Evolutionary conservation across 495 filamentous ascomycete genomes (phyloP), one percentile per base, ranked within the genome.

Genomic region (Penicillium bovifimosum): DNA sequence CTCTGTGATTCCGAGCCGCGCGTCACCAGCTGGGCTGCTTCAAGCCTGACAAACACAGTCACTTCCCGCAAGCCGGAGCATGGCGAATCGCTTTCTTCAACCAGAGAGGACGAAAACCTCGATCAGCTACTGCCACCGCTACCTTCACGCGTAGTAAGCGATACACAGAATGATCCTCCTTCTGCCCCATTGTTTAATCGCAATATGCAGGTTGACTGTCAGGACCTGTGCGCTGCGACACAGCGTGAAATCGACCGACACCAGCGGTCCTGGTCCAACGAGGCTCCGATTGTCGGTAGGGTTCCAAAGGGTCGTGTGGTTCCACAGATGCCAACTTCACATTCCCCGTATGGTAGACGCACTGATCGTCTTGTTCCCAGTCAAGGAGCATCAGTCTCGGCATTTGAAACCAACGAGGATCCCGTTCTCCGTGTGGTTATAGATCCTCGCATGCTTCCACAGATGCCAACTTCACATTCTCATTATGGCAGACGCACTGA

Each of bases 21-120:
- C 13, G 78, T 90, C 34, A 90, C 86, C 11, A 92, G 88, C 62
- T 90, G 87, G 88, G 77, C 80, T 5, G 78, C 85, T 57, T 91
- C 81, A 2, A 81, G 76, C 0, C 67, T 62, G n/a, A 69, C 72
- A 50, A 77, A 78, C 46, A 80, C 78, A 5, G 65, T 75, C 18
- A 61, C 65, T 5, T 64, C 69, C 4, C 60, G 63, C 13, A 70
- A 54, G 9, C 41, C 59, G 29, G 61, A 62, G 59, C 80, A 81
- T 36, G 71, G 65, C 32, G 80, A 84, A 52, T 79, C 80, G 18
- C 69, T 88, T 20, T 84, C 85, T 14, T 74, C 85, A 51, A 87
- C 89, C 47, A 74, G 83, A 45, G 87, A 90, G 59, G 71, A 79
- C 56, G 81, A 76, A 9, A 72, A 59, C 64, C 71, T 55, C 70